phyloP scores from a whole-genome alignment of 2,329 filamentous ascomycete species.

The Daldinia eschscholtzii region DNA sequence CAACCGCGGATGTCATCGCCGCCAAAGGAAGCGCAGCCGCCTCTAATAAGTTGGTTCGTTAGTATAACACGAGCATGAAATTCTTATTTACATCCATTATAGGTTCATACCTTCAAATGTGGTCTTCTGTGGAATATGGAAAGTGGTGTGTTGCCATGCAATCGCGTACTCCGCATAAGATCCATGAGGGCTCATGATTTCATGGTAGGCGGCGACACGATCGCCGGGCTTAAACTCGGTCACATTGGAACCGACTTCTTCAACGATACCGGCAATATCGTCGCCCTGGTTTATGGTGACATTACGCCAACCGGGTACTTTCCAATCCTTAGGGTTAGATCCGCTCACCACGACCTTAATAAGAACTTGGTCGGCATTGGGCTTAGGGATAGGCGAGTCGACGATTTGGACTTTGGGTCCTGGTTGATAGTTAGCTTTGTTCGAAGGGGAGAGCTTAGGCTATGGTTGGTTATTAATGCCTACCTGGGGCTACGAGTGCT shows the following conservation, averaged over 20 bases:
- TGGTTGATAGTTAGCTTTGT: slow-evolving; percentile 14
- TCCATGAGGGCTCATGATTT: slow-evolving; percentile 65
- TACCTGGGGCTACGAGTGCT: slow-evolving; percentile 45
- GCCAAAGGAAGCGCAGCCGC: slow-evolving; percentile 69
- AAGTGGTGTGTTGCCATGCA: slow-evolving; percentile 67
- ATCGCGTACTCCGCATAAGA: slow-evolving; percentile 73
- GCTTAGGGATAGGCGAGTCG: slow-evolving; percentile 57
- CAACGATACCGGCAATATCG: slow-evolving; percentile 67
- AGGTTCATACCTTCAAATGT: slow-evolving; percentile 61
- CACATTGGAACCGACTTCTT: slow-evolving; percentile 67
- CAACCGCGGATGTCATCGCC: slow-evolving; percentile 66
- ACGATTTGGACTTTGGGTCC: slow-evolving; percentile 54
- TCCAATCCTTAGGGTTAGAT: slow-evolving; percentile 64
- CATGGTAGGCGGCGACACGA: slow-evolving; percentile 63
- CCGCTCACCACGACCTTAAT: slow-evolving; percentile 60
- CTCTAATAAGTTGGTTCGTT: slow-evolving; percentile 53
- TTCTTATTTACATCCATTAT: not conserved
- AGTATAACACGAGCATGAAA: slow-evolving; percentile 5
- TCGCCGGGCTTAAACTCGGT: slow-evolving; percentile 67
- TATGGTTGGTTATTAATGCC: slow-evolving; percentile 2
- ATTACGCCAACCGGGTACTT: slow-evolving; percentile 49
- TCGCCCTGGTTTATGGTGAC: slow-evolving; percentile 62
- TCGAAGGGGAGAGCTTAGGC: not conserved
- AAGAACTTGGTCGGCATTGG: slow-evolving; percentile 56
- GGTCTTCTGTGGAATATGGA: slow-evolving; percentile 63